Conservation (phyloP, 306 rosid genomes). For the Cicer bijugum region DNA sequence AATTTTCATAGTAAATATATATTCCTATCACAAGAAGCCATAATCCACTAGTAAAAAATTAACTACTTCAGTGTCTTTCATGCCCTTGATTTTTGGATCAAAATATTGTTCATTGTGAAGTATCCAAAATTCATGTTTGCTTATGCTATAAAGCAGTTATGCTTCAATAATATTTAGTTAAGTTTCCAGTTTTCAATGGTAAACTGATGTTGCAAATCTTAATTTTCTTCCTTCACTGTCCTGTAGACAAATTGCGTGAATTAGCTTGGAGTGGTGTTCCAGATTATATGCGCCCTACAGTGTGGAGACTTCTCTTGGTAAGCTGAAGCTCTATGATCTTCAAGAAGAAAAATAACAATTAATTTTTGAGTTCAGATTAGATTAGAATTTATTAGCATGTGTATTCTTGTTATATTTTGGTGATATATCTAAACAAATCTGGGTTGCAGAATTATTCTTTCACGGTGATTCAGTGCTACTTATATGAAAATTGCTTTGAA, state of each 20-base stretch:
- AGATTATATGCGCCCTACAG: slow-evolving; percentile 89
- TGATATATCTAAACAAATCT: slow-evolving; percentile 17
- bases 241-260: slow-evolving; percentile 87
- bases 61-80: slow-evolving; percentile 7
- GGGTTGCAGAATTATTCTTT: slow-evolving; percentile 21
- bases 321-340: slow-evolving; percentile 56
- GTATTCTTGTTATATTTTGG: slow-evolving; percentile 34
- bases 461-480: slow-evolving; percentile 5
- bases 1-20: slow-evolving; percentile 16
- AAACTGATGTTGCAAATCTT: slow-evolving; percentile 25
- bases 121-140: slow-evolving; percentile 25
- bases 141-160: not conserved
- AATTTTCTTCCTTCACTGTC: slow-evolving; percentile 41
- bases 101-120: slow-evolving; percentile 22
- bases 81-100: slow-evolving; percentile 20
- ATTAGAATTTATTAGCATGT: slow-evolving; percentile 27
- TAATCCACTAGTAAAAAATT: not conserved
- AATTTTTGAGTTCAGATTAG: not conserved
- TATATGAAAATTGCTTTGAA: slow-evolving; percentile 7
- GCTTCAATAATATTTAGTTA: slow-evolving; percentile 20
- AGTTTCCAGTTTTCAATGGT: slow-evolving; percentile 25
- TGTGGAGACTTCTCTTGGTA: slow-evolving; percentile 98
- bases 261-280: slow-evolving; percentile 96
- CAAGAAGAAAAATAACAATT: slow-evolving; percentile 4
- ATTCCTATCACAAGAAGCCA: slow-evolving; percentile 17